Percentiles rank a stretch among this genome's conserved stretches.
Evolutionary conservation across 1,284 basidiomycete species (phyloP).

Genomic region (Cronartium ribicola): DNA sequence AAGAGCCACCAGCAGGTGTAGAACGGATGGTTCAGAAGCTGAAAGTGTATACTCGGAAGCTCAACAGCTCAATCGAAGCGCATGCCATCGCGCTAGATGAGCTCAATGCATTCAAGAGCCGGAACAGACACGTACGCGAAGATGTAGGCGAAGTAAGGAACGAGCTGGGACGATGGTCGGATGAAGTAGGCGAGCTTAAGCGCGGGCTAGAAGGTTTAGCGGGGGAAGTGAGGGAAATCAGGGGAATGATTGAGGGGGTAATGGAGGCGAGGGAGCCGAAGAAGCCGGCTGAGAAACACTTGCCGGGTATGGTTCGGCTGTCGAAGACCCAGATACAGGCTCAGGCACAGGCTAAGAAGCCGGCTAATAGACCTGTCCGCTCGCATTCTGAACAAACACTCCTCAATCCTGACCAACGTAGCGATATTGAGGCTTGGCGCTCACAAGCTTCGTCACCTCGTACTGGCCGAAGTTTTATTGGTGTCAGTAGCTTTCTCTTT

Average conservation of each 20-base stretch:
- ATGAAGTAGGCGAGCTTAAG: constrained; percentile 30
- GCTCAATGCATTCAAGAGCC: constrained; percentile 19
- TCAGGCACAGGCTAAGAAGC: background rate
- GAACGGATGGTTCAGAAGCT: constrained; percentile 32
- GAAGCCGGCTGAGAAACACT: background rate
- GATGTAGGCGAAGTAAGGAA: constrained; percentile 22
- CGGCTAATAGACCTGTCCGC: background rate
- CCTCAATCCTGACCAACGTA: constrained; percentile 14
- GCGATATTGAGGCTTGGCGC: constrained; percentile 38
- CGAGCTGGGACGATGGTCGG: constrained; percentile 25
- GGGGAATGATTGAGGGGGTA: constrained; percentile 23
- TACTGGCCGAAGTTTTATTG: constrained; percentile 35
- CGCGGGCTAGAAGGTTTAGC: constrained; percentile 28
- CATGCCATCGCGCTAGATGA: constrained; percentile 38
- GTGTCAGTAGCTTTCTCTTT: constrained; percentile 6
- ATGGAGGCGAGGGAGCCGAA: background rate
- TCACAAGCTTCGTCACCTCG: constrained; percentile 27
- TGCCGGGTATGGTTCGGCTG: constrained; percentile 24
- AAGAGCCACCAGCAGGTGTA: background rate
- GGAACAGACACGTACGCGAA: constrained; percentile 12
- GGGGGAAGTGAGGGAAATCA: constrained; percentile 26
- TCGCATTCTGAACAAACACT: constrained; percentile 4
- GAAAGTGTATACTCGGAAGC: constrained; percentile 8
- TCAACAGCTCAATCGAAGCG: constrained; percentile 25
- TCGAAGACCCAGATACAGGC: constrained; percentile 31